A percentile compares a stretch with the other conserved stretches of the same genome.
phyloP scores from a whole-genome alignment of 2,329 filamentous ascomycete genomes.

The Fusarium sp. region DNA sequence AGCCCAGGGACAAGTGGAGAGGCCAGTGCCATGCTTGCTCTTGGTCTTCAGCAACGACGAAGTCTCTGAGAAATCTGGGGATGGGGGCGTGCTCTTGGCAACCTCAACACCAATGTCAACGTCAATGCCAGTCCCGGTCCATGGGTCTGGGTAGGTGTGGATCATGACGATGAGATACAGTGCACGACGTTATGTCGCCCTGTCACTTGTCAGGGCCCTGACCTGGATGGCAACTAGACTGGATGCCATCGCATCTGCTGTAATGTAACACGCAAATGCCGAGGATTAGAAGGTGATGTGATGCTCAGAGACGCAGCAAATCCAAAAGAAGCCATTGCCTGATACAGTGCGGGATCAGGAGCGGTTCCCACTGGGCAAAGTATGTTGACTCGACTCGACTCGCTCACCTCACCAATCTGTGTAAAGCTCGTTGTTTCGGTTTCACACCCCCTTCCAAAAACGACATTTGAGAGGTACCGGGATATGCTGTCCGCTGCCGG shows the following conservation, averaged over 20 bases:
- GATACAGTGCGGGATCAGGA: constrained; percentile 19
- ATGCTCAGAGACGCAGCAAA: neutral
- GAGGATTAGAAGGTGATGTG: constrained; percentile 1
- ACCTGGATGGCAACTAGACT: neutral
- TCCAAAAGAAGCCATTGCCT: neutral
- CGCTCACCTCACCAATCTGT: constrained; percentile 1
- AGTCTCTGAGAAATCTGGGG: constrained; percentile 12
- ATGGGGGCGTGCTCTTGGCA: constrained; percentile 29
- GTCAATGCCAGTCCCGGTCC: neutral
- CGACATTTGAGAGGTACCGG: constrained; percentile 3
- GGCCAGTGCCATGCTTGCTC: constrained; percentile 33
- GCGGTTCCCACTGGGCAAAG: constrained; percentile 29
- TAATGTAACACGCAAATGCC: neutral
- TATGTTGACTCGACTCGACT: constrained; percentile 3
- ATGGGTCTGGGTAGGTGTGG: constrained; percentile 14
- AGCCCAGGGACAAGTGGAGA: constrained; percentile 40
- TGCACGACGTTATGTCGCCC: constrained; percentile 18
- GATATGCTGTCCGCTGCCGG: neutral
- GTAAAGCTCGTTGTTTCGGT: neutral
- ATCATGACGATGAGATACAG: constrained; percentile 34
- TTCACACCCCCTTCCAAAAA: constrained; percentile 3
- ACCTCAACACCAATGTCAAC: neutral
- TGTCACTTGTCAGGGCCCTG: constrained; percentile 11
- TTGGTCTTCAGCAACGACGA: neutral
- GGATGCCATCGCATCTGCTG: neutral